These are phyloP conservation scores for Elsinoe necatrix DNA, from an alignment of 2,329 filamentous ascomycete genomes.

Conservation along the genomic window DNA sequence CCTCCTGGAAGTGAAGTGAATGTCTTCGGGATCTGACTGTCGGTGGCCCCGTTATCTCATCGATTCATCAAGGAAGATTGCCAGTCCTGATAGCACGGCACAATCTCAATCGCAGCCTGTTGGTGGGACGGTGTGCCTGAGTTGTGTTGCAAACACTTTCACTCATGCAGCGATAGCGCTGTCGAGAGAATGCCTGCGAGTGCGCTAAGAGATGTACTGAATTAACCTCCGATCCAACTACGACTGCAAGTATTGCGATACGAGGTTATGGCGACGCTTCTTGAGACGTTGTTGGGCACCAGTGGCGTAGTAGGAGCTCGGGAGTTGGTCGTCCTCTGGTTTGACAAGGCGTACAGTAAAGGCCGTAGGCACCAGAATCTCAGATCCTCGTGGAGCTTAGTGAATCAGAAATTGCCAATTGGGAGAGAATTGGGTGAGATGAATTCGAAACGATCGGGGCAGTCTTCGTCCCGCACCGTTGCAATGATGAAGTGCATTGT, in stretches of 20 bases:
- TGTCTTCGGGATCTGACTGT: not conserved
- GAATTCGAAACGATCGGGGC: conserved; percentile 1
- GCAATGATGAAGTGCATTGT: conserved; percentile 4
- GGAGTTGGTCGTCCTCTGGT: not conserved
- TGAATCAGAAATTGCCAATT: not conserved
- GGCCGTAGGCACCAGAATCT: not conserved
- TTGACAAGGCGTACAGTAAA: not conserved
- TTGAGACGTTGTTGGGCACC: conserved; percentile 4
- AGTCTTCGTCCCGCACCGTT: conserved; percentile 1
- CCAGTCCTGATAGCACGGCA: not conserved
- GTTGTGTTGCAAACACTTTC: not conserved
- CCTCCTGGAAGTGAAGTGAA: not conserved
- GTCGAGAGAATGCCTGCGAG: not conserved
- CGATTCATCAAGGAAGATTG: not conserved
- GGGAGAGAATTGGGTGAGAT: not conserved
- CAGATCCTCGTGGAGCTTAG: not conserved
- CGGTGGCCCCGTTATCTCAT: not conserved
- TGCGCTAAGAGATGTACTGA: not conserved
- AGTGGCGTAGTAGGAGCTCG: not conserved
- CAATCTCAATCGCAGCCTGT: not conserved
- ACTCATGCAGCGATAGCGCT: not conserved
- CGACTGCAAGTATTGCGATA: not conserved
- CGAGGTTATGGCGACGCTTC: not conserved
- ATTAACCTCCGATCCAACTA: not conserved
- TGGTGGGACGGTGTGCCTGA: not conserved